phyloP scores from a whole-genome alignment of 345 rosid species.

The Euphorbia tirucalli region DNA sequence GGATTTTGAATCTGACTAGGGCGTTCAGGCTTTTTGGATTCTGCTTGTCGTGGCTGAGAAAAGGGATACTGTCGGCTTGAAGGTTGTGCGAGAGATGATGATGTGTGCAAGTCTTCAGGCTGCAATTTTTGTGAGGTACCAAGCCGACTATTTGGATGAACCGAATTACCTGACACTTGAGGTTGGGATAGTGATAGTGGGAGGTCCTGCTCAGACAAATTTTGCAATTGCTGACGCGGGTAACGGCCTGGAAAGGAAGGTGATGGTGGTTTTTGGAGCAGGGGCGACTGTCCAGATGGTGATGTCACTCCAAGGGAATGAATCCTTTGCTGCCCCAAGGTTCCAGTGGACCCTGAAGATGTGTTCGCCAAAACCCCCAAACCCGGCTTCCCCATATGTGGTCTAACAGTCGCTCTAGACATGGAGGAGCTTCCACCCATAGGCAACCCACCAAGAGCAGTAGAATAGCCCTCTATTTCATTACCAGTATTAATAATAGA shows the following conservation, averaged over 20 bases:
- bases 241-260: slow-evolving; percentile 28
- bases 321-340: slow-evolving; percentile 43
- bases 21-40: slow-evolving; percentile 31
- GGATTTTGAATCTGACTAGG: slow-evolving; percentile 41
- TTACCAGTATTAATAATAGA: slow-evolving; percentile 27
- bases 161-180: slow-evolving; percentile 44
- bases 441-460: slow-evolving; percentile 36
- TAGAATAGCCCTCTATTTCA: slow-evolving; percentile 46
- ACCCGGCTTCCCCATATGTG: slow-evolving; percentile 41
- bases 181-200: slow-evolving; percentile 37
- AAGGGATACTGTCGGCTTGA: slow-evolving; percentile 21
- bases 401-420: slow-evolving; percentile 44
- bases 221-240: slow-evolving; percentile 31
- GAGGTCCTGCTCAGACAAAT: slow-evolving; percentile 36
- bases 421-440: slow-evolving; percentile 38
- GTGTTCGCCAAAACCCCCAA: slow-evolving; percentile 40
- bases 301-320: slow-evolving; percentile 39
- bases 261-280: slow-evolving; percentile 41
- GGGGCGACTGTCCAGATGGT: slow-evolving; percentile 48
- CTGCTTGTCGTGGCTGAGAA: slow-evolving; percentile 30
- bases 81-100: slow-evolving; percentile 28
- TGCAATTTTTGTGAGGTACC: slow-evolving; percentile 31
- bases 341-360: slow-evolving; percentile 44
- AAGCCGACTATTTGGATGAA: slow-evolving; percentile 31
- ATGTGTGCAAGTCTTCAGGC: slow-evolving; percentile 25